Conservation (phyloP, 2,329 filamentous ascomycete genomes). For the Neopestalotiopsis rosae region DNA sequence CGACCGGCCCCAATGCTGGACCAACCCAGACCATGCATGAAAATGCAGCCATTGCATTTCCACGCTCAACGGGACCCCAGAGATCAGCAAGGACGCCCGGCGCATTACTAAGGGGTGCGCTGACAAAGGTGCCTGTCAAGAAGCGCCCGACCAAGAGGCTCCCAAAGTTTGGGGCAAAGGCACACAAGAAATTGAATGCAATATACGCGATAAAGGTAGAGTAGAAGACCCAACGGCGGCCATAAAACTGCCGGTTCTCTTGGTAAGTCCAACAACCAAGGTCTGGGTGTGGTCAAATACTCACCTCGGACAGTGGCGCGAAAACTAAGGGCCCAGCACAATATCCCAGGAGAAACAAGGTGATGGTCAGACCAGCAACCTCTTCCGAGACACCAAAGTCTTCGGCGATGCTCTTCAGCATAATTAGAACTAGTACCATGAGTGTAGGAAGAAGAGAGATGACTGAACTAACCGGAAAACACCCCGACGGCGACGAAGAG, state of each 20-base stretch:
- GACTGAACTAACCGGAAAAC: constrained; percentile 34
- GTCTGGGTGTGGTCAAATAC: neutral
- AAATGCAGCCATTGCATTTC: constrained; percentile 60
- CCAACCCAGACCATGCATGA: constrained; percentile 58
- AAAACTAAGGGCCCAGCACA: constrained; percentile 63
- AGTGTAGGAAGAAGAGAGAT: neutral
- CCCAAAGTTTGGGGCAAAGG: constrained; percentile 59
- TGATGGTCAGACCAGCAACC: constrained; percentile 55
- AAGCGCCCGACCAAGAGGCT: constrained; percentile 59
- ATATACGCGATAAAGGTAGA: constrained; percentile 53
- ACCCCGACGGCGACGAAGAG: constrained; percentile 45
- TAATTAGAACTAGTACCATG: neutral
- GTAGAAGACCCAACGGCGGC: constrained; percentile 58
- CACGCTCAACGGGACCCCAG: constrained; percentile 56
- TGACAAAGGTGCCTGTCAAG: constrained; percentile 58
- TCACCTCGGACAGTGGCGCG: constrained; percentile 57
- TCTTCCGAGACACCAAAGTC: constrained; percentile 53
- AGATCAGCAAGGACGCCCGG: constrained; percentile 60
- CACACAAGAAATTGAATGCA: constrained; percentile 57
- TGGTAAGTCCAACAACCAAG: neutral
- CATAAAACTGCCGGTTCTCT: constrained; percentile 48
- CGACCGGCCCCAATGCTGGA: constrained; percentile 27
- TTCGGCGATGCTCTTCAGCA: constrained; percentile 42
- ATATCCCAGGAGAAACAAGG: constrained; percentile 62
- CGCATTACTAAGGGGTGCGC: constrained; percentile 36